phyloP scores from a whole-genome alignment of 495 filamentous ascomycete species.

The Penicillium cataractarum region DNA sequence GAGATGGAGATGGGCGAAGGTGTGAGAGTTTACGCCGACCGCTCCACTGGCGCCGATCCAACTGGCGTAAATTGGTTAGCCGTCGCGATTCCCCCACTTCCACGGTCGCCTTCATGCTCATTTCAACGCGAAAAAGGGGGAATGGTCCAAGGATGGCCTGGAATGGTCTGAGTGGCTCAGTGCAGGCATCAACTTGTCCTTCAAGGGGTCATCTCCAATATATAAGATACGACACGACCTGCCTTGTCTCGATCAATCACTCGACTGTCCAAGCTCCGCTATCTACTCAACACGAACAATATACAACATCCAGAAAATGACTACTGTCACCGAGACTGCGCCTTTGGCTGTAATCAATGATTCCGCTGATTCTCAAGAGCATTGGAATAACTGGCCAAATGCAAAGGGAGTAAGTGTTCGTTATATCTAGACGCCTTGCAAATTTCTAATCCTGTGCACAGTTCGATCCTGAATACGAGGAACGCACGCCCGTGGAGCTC shows the following conservation, averaged over 20 bases:
- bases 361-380: constrained; percentile 8
- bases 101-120: not conserved
- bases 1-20: constrained; percentile 7
- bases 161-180: not conserved
- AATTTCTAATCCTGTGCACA: constrained; percentile 23
- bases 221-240: not conserved
- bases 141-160: not conserved
- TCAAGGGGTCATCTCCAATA: not conserved
- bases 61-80: constrained; percentile 3
- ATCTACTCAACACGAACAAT: not conserved
- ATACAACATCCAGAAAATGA: constrained; percentile 9
- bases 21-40: constrained; percentile 8
- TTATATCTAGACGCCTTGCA: not conserved
- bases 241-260: not conserved
- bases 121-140: not conserved
- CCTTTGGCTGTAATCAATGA: not conserved
- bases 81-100: constrained; percentile 33
- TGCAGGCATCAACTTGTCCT: not conserved
- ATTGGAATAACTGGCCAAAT: constrained; percentile 33
- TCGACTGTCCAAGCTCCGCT: not conserved
- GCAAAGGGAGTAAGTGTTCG: constrained; percentile 27
- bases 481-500: constrained; percentile 52
- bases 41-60: constrained; percentile 4
- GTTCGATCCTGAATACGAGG: constrained; percentile 57
- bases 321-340: constrained; percentile 2